These are phyloP conservation scores for Anaeramoeba flamelloides DNA, from an alignment of 78 protist species.

Conservation along the genomic window DNA sequence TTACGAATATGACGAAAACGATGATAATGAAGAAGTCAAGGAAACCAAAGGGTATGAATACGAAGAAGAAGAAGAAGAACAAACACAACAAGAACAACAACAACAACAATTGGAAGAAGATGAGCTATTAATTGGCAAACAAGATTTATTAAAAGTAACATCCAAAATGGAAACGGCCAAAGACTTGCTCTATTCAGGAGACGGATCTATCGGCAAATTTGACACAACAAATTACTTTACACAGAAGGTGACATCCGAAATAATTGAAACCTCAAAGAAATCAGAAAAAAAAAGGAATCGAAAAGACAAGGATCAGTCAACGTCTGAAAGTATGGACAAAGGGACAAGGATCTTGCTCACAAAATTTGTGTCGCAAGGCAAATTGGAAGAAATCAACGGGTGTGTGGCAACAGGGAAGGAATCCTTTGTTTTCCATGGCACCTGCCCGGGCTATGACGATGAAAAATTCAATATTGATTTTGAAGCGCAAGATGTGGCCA, in stretches of 20 bases:
- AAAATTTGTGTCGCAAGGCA: background rate
- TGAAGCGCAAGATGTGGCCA: background rate
- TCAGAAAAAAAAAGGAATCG: background rate
- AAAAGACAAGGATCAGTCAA: too few species aligned
- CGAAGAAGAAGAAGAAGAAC: too few species aligned
- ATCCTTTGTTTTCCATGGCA: background rate
- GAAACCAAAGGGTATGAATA: too few species aligned
- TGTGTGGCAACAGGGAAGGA: background rate
- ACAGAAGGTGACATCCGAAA: background rate
- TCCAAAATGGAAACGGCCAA: background rate
- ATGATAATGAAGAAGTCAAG: too few species aligned
- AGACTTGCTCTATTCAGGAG: background rate
- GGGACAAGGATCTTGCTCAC: background rate
- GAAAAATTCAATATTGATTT: background rate
- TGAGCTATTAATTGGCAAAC: too few species aligned
- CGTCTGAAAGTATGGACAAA: background rate
- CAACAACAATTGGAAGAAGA: too few species aligned
- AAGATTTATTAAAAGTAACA: background rate
- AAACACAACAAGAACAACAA: too few species aligned
- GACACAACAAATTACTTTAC: background rate
- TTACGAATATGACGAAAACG: too few species aligned
- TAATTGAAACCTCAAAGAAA: background rate
- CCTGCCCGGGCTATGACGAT: background rate
- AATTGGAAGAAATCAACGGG: background rate
- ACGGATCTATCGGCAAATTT: background rate